Conservation (phyloP, 768 basidiomycete genomes). For the Tricholoma flavovirens region DNA sequence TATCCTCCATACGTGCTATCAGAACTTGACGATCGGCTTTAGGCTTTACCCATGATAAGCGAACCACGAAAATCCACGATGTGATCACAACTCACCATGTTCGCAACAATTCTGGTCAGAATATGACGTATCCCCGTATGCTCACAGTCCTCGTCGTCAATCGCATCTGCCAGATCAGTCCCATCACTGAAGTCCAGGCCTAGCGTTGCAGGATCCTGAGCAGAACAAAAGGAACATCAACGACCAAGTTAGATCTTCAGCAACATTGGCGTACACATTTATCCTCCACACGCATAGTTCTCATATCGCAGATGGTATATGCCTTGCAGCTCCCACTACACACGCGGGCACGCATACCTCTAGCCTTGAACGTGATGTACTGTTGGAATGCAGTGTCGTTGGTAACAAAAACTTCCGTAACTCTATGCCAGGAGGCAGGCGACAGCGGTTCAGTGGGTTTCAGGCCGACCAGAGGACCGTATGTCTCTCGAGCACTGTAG, state of each 20-base stretch:
- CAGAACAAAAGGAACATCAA: not conserved
- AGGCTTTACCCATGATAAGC: not conserved
- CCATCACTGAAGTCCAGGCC: slow-evolving; percentile 21
- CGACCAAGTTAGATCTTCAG: not conserved
- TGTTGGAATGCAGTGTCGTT: slow-evolving; percentile 41
- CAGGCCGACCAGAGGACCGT: slow-evolving; percentile 41
- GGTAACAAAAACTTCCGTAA: slow-evolving; percentile 46
- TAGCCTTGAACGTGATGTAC: slow-evolving; percentile 39
- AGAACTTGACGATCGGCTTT: not conserved
- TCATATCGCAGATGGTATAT: slow-evolving; percentile 36
- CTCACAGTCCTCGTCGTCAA: slow-evolving; percentile 25
- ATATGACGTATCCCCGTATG: slow-evolving; percentile 23
- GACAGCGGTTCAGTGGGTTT: slow-evolving; percentile 33
- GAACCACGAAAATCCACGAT: not conserved
- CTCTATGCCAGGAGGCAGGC: slow-evolving; percentile 55
- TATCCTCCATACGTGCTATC: not conserved
- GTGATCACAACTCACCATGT: slow-evolving; percentile 2
- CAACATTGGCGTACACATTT: slow-evolving; percentile 32
- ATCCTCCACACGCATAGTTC: slow-evolving; percentile 36
- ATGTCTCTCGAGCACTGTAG: slow-evolving; percentile 52
- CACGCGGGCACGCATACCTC: slow-evolving; percentile 29
- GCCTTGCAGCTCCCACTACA: slow-evolving; percentile 36
- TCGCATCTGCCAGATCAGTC: slow-evolving; percentile 2
- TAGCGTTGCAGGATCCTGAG: slow-evolving; percentile 9
- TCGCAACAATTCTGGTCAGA: slow-evolving; percentile 14